Base-by-base conservation (phyloP, 2,329 filamentous ascomycete species). In the Hypoxylon sp. region DNA sequence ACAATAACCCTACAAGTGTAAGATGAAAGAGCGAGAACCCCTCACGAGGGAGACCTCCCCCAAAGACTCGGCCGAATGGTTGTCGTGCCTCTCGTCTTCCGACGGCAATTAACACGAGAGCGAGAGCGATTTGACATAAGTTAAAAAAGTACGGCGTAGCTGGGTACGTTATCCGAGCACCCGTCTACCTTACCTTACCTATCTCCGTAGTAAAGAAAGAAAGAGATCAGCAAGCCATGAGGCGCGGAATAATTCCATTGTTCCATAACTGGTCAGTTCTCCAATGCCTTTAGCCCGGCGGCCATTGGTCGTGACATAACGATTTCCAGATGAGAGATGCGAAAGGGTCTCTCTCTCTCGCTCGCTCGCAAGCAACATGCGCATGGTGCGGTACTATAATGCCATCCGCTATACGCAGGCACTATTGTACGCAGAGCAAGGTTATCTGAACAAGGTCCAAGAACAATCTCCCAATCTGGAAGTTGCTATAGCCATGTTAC, bases 391-490 rank as follows among this genome's bases (percentile, higher is more conserved):
- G n/a, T n/a, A n/a, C n/a, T n/a, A 31, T 23, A 25, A 27, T 42
- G 13, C 19, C 29, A 43, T 25, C 37, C 46, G 26, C 41, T 41
- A 29, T 42, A 47, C 13, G 36, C 20, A 46, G 51, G 47, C 35
- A 45, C 45, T 55, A 37, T 36, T 38, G 43, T 44, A 47, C n/a
- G n/a, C 51, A 42, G 35, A 44, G 48, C 41, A 51, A 42, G 47
- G 30, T 42, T 46, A 16, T 29, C 30, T 16, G 31, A 40, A 43
- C 43, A 29, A 13, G 44, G 44, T 31, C n/a, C n/a, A n/a, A n/a
- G n/a, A n/a, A n/a, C n/a, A n/a, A 50, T 48, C 16, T 29, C 56
- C 53, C 17, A 49, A 59, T 59, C 23, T 9, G 53, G 53, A 51
- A 59, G 56, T 37, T 57, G 36, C 13, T 31, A 43, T 40, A 31